phyloP scores from a whole-genome alignment of 164 flowering plant genomes.

The Berberis vulgaris region DNA sequence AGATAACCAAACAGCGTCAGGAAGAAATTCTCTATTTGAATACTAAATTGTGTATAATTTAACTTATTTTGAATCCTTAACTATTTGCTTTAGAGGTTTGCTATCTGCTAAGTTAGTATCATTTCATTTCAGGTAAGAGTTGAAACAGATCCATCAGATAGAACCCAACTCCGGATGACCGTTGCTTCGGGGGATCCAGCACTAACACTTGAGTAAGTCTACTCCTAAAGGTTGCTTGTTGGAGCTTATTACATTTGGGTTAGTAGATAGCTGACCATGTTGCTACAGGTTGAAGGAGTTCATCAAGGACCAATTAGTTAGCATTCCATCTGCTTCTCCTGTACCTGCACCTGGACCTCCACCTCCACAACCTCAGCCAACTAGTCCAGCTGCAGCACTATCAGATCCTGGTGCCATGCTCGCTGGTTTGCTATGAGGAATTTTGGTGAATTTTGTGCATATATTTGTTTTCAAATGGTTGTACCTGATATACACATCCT shows the following conservation, averaged over 20 bases:
- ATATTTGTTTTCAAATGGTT: slow-evolving; percentile 29
- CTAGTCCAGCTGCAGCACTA: slow-evolving; percentile 23
- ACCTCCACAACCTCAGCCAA: slow-evolving; percentile 33
- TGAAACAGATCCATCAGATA: slow-evolving; percentile 98
- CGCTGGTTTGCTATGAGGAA: slow-evolving; percentile 69
- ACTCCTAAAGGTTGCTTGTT: not conserved
- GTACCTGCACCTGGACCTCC: slow-evolving; percentile 28
- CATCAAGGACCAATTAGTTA: slow-evolving; percentile 76
- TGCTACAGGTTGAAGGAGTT: slow-evolving; percentile 85
- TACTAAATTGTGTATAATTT: no score
- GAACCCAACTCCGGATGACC: slow-evolving; percentile 96
- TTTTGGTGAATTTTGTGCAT: slow-evolving; percentile 15
- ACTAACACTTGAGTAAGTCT: slow-evolving; percentile 75
- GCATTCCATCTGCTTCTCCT: slow-evolving; percentile 37
- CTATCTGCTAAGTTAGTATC: not conserved
- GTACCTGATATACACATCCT: slow-evolving; percentile 28
- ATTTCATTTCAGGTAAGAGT: slow-evolving; percentile 51
- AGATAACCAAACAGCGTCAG: no score
- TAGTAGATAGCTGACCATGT: not conserved
- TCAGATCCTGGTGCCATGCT: slow-evolving; percentile 88
- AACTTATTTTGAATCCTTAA: no score
- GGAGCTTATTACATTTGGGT: not conserved
- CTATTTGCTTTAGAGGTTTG: no score
- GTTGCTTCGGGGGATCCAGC: slow-evolving; percentile 85
- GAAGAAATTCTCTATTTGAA: no score